Percentiles rank a stretch among this genome's conserved stretches.
These are phyloP conservation scores for Agroathelia rolfsii DNA, from an alignment of 1,284 basidiomycete species.

Conservation along the genomic window DNA sequence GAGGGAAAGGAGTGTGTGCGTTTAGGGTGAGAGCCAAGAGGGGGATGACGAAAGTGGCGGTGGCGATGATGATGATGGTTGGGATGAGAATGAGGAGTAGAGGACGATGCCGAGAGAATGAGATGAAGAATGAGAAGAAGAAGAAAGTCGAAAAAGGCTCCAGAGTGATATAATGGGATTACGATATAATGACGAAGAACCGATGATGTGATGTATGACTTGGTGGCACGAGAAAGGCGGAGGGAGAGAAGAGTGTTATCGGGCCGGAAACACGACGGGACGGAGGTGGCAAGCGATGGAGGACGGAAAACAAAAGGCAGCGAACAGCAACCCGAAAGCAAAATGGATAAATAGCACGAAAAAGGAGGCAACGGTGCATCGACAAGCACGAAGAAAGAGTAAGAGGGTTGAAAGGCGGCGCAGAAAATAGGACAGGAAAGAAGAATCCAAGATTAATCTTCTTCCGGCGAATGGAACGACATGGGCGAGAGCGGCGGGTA, in stretches of 20 bases:
- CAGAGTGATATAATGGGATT: too few relatives aligned
- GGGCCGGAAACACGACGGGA: too few relatives aligned
- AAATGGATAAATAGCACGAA: slow-evolving; percentile 15
- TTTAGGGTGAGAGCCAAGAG: too few relatives aligned
- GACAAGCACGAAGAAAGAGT: slow-evolving; percentile 11
- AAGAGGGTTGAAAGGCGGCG: slow-evolving; percentile 8
- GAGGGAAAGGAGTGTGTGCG: too few relatives aligned
- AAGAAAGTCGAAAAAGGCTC: slow-evolving; percentile 11
- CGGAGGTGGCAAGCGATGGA: too few relatives aligned
- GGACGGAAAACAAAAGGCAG: slow-evolving; percentile 9
- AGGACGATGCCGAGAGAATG: slow-evolving; percentile 10
- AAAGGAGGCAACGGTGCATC: slow-evolving; percentile 9
- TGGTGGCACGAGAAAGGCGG: too few relatives aligned
- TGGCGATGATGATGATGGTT: slow-evolving; percentile 10
- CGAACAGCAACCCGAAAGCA: slow-evolving; percentile 15
- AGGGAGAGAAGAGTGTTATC: too few relatives aligned
- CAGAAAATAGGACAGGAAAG: slow-evolving; percentile 15
- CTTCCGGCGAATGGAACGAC: slow-evolving; percentile 52
- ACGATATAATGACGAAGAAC: too few relatives aligned
- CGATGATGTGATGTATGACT: too few relatives aligned
- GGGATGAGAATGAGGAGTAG: slow-evolving; percentile 9
- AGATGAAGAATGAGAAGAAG: slow-evolving; percentile 10
- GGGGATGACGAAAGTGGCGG: slow-evolving; percentile 1
- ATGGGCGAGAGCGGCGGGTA: slow-evolving; percentile 62
- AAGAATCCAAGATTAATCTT: slow-evolving; percentile 23